Evolutionary conservation across 305 asterid genomes (phyloP).

Genomic region (Solanum hybrid): DNA sequence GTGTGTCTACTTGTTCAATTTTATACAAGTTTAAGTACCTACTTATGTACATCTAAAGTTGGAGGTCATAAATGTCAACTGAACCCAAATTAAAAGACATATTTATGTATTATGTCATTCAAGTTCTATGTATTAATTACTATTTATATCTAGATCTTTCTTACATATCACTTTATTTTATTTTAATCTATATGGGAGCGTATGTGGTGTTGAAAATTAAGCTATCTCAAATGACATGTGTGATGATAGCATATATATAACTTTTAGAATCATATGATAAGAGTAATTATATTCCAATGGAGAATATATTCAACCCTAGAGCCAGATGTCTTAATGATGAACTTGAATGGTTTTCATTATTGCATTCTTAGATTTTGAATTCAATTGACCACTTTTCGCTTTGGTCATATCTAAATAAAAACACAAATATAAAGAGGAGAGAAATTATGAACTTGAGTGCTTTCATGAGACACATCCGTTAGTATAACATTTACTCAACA

Average conservation of each 20-base stretch:
- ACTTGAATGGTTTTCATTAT: neutral
- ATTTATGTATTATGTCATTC: neutral
- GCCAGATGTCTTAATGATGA: neutral
- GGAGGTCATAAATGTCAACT: no score
- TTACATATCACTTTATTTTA: neutral
- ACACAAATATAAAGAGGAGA: neutral
- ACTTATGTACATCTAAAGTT: no score
- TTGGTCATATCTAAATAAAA: neutral
- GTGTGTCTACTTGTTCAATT: neutral
- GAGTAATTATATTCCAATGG: neutral
- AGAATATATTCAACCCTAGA: neutral
- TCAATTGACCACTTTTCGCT: neutral
- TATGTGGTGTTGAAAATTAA: neutral
- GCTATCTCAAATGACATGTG: neutral
- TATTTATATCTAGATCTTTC: neutral
- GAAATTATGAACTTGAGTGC: neutral
- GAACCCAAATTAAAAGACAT: neutral
- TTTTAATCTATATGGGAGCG: neutral
- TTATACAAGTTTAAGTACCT: no score
- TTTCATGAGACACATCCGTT: neutral
- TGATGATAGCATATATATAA: neutral
- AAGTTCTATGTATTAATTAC: neutral
- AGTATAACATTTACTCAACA: neutral
- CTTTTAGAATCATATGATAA: neutral
- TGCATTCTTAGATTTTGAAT: neutral